phyloP scores from a whole-genome alignment of 2,329 filamentous ascomycete genomes.

The Aureobasidium sp. region DNA sequence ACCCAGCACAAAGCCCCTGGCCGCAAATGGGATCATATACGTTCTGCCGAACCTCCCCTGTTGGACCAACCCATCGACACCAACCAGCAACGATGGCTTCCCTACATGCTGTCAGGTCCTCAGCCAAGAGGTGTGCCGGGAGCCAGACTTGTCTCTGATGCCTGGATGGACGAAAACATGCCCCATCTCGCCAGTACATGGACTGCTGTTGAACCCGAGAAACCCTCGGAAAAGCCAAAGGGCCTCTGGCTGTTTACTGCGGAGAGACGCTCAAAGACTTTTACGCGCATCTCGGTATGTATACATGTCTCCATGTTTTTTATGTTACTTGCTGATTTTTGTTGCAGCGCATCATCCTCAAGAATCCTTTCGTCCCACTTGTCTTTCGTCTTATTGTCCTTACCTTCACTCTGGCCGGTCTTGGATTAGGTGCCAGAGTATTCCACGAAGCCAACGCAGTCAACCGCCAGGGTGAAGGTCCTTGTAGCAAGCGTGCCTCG shows the following conservation, averaged over 20 bases:
- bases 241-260: slow-evolving; percentile 41
- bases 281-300: slow-evolving; percentile 49
- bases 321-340: slow-evolving; percentile 6
- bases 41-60: slow-evolving; percentile 26
- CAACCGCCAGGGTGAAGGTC: slow-evolving; percentile 24
- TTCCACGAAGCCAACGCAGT: slow-evolving; percentile 39
- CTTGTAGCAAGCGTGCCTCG: slow-evolving; percentile 46
- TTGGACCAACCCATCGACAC: slow-evolving; percentile 25
- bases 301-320: neutral
- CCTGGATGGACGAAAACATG: slow-evolving; percentile 43
- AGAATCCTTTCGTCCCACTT: slow-evolving; percentile 77
- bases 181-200: slow-evolving; percentile 41
- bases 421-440: slow-evolving; percentile 70
- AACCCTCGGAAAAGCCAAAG: slow-evolving; percentile 38
- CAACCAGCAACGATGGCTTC: slow-evolving; percentile 26
- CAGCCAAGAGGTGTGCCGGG: slow-evolving; percentile 23
- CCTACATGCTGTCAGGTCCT: slow-evolving; percentile 29
- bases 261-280: slow-evolving; percentile 42
- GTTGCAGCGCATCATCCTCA: slow-evolving; percentile 53
- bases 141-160: slow-evolving; percentile 30
- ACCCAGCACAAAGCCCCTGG: slow-evolving; percentile 25
- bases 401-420: slow-evolving; percentile 70
- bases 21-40: slow-evolving; percentile 27
- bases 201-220: slow-evolving; percentile 46
- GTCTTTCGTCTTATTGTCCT: slow-evolving; percentile 76